Evolutionary conservation across 1,284 basidiomycete genomes (phyloP), one percentile per base, ranked within the genome.

Genomic region (Cryptococcus maquisensis): DNA sequence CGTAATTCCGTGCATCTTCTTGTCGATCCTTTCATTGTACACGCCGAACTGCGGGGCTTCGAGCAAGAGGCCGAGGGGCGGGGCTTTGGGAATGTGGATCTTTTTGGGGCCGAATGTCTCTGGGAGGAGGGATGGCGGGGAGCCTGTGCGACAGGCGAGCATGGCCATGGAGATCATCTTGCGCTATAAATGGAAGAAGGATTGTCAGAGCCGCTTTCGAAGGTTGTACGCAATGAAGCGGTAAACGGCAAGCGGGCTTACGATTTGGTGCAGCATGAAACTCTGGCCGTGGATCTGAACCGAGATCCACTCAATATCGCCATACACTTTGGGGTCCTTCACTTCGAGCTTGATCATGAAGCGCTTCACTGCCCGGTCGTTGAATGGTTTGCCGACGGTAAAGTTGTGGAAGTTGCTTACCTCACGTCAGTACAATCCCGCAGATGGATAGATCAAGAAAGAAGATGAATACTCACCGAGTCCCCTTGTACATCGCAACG

Each of bases 371-470:
- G 86, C 88, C 15, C 84, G 81, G 72, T 97, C 94, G 8, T 83
- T 79, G 74, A 87, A 92, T 45, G 90, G 87, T 54, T 89, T 85
- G 9, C 86, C 88, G 51, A 98, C 84, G 0, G 96, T 98, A 67
- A 94, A 98, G 73, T 98, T 98, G 77, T 97, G 92, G 74, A 96
- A 99, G 74, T 98, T 98, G 75, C 90, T 90, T 46, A 20, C 18
- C 26, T 38, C 24, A 21, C 21, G 24, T 55, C 28, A 51, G 42
- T 47, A 4, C 42, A 15, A 26, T 15, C 16, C 43, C 13, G 10
- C 24, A 26, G 12, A 23, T 45, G 32, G 20, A 50, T 51, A 21
- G 42, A 26, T 43, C n/a, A 2, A n/a, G 26, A 35, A n/a, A n/a
- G n/a, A n/a, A n/a, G n/a, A n/a, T n/a, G n/a, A n/a, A 20, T 12